Conservation (phyloP, 768 basidiomycete species). For the Kwoniella heveanensis region DNA sequence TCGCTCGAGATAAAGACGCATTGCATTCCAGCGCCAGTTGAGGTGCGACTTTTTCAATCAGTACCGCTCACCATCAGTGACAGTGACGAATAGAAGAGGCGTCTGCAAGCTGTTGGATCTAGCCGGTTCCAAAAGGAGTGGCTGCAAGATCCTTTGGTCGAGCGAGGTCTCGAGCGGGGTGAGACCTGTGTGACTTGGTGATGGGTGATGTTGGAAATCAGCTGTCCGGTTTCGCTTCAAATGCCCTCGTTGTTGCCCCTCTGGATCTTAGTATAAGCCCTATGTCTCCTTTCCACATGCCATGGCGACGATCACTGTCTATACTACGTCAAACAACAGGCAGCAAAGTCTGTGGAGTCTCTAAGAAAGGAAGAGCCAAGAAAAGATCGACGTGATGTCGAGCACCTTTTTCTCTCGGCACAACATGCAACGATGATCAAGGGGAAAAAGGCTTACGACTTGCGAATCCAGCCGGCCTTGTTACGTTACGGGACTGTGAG, state of each 20-base stretch:
- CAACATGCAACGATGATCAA: not conserved
- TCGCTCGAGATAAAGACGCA: no score
- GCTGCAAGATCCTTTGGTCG: slow-evolving; percentile 57
- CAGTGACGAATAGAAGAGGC: slow-evolving; percentile 56
- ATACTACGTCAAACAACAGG: no score
- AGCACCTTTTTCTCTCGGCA: not conserved
- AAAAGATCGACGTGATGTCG: slow-evolving; percentile 16
- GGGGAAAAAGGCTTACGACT: not conserved
- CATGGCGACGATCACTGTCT: no score
- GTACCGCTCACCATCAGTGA: slow-evolving; percentile 38
- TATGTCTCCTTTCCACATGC: no score
- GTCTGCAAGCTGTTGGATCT: slow-evolving; percentile 53
- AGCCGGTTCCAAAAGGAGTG: slow-evolving; percentile 56
- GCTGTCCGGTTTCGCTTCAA: no score
- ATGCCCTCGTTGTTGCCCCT: no score
- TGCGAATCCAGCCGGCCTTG: not conserved
- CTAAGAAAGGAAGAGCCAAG: no score
- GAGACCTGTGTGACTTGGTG: no score
- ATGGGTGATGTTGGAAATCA: no score
- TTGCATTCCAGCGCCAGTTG: not conserved
- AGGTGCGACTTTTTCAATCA: not conserved
- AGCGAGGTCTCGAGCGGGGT: slow-evolving; percentile 55
- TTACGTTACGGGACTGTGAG: no score
- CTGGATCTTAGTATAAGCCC: no score
- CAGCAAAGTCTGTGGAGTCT: no score